Base-by-base conservation (phyloP, 1,139 yeast genomes). In the Saccharomyces hybrid region DNA sequence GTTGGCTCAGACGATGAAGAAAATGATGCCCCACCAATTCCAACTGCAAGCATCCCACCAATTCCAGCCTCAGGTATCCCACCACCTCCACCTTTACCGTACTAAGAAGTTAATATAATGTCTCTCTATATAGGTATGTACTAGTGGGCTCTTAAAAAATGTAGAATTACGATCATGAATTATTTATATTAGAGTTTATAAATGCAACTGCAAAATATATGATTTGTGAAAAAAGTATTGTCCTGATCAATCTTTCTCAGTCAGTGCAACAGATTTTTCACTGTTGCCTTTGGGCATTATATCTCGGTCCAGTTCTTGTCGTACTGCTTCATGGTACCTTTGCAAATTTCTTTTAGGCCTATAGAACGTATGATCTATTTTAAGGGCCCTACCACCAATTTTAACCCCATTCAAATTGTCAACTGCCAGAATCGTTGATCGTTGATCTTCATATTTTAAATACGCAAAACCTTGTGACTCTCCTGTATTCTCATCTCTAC, bases 331-430 rank as follows among this genome's bases (percentile, higher is more conserved):
- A 47, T 67, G 67, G 53, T 73, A 73, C 28, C 67, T 73, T 58
- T 78, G 82, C 29, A 73, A 77, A 53, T 80, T 81, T 56, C 78
- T 77, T 44, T 84, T 77, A 58, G 68, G 71, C 26, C 77, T 77
- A 67, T 80, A 89, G 61, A 81, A 77, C 12, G 86, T 81, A 73
- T 90, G 97, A 65, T 90, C 96, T 3, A 90, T 95, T 55, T 80
- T 75, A 9, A 90, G 69, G 8, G 67, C 64, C 54, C 83, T 73
- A 21, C 85, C 93, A 54, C 80, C 77, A 0, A 90, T 66, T 53
- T 75, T 77, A 2, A 81, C 74, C 0, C 97, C 96, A 67, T 88
- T 87, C 59, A 91, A 74, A 66, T 93, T 93, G 71, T 93, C 99
- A 2, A 93, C 84, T 0, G 98, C 97, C 51, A 93, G 73, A 0